A percentile compares a stretch with the other conserved stretches of the same genome.
Conservation (phyloP, 495 filamentous ascomycete species). For the Hyphodiscus hymeniophilus region DNA sequence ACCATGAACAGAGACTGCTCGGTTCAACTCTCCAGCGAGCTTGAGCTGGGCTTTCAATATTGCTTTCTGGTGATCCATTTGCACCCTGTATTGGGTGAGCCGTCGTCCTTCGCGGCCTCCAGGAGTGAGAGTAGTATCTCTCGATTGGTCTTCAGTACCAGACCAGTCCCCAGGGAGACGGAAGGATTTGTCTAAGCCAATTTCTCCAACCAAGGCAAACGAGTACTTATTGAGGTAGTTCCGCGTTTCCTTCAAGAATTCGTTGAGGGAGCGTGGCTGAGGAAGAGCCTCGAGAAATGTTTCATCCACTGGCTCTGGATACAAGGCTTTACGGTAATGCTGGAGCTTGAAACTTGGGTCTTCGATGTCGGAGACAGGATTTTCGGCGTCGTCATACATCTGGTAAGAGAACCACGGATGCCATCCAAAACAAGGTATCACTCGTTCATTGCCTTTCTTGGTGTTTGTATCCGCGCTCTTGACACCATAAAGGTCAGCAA, state of each 20-base stretch:
- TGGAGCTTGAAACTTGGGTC: constrained; percentile 40
- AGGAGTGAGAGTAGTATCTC: constrained; percentile 56
- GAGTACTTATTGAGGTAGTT: constrained; percentile 54
- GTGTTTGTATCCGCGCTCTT: constrained; percentile 7
- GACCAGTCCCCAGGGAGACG: constrained; percentile 64
- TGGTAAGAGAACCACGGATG: constrained; percentile 98
- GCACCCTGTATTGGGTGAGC: constrained; percentile 67
- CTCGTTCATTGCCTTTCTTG: constrained; percentile 7
- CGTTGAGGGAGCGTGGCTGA: constrained; percentile 58
- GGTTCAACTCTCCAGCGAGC: constrained; percentile 71
- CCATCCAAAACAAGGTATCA: constrained; percentile 92
- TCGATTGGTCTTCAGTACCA: constrained; percentile 38
- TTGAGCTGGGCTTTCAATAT: constrained; percentile 76
- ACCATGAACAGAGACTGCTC: constrained; percentile 82
- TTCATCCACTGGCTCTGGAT: constrained; percentile 45
- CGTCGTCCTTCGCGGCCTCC: constrained; percentile 73
- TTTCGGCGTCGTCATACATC: constrained; percentile 31
- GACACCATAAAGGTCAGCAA: constrained; percentile 37
- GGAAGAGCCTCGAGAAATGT: constrained; percentile 62
- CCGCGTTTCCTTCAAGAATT: constrained; percentile 57
- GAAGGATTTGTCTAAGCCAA: constrained; percentile 82
- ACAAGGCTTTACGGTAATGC: constrained; percentile 69
- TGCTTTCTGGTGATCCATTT: constrained; percentile 66
- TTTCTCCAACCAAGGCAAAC: constrained; percentile 72
- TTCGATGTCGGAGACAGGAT: constrained; percentile 13